Base-by-base conservation (phyloP, 306 rosid genomes). In the Begonia fuchsioides region DNA sequence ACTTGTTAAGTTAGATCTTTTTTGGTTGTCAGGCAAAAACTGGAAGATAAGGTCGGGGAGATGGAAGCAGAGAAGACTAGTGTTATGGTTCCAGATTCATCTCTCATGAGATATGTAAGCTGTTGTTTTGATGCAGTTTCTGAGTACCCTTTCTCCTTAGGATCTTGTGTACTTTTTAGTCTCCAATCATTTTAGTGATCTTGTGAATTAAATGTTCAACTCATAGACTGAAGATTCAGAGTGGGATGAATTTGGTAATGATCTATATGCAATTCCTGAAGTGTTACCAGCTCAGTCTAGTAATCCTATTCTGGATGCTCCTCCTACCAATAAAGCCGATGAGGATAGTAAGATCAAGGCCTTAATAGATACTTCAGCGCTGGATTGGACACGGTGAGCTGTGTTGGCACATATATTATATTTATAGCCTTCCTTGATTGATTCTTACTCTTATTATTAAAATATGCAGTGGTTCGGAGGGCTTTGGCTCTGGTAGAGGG, bases 161-260 rank as follows among this genome's bases (percentile, higher is more conserved):
- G 54, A 12, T 35, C 8, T 47, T 8, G 38, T 19, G 10, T 17
- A 13, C 49, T 13, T n/a, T 14, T 46, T 44, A 15, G 38, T 58
- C 16, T 41, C 15, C 45, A 17, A 49, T 53, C 43, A 26, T 39
- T 52, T n/a, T 9, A 17, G 50, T 49, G 44, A 47, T 57, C 39
- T n/a, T n/a, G n/a, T 46, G 65, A 50, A 26, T 32, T 47, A 50
- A 4, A 1, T n/a, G 17, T 38, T 68, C 39, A 51, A 54, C 41
- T 57, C 40, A 41, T 77, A 92, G 99, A 58, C 78, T 43, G 96
- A 84, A 52, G 96, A 86, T 43, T 58, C 76, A 3, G 94, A 82
- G 44, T 92, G 99, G 99, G 99, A 92, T 82, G 99, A 86, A 62
- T 85, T 86, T 66, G 99, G 99, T 61, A 80, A 76, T 53, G 99